phyloP scores from a whole-genome alignment of 331 rosid genomes.

The Saraca asoca region DNA sequence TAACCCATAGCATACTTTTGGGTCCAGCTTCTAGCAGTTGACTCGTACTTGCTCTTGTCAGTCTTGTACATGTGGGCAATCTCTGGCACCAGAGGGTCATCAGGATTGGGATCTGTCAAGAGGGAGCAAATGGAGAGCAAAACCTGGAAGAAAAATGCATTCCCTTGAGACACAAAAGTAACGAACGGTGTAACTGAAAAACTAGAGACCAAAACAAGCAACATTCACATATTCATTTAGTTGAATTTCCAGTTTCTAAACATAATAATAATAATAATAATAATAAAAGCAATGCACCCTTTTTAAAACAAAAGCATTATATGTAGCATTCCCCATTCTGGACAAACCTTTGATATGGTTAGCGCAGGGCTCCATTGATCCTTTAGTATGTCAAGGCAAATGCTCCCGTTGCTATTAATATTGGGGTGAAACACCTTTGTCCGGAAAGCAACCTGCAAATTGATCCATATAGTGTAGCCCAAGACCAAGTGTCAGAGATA shows the following conservation, averaged over 20 bases:
- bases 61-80: slow-evolving; percentile 87
- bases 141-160: slow-evolving; percentile 42
- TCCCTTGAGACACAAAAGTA: background rate
- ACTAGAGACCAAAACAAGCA: background rate
- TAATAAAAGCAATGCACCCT: background rate
- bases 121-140: slow-evolving; percentile 71
- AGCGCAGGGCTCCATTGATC: slow-evolving; percentile 84
- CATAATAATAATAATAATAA: too few relatives aligned
- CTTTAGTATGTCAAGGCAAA: slow-evolving; percentile 77
- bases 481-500: background rate
- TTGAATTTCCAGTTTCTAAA: too few relatives aligned
- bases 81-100: slow-evolving; percentile 90
- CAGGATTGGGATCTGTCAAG: slow-evolving; percentile 79
- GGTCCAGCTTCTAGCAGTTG: slow-evolving; percentile 89
- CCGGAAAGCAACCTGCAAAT: slow-evolving; percentile 61
- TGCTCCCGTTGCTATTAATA: slow-evolving; percentile 73
- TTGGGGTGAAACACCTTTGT: slow-evolving; percentile 76
- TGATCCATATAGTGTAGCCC: background rate
- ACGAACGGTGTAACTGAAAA: background rate
- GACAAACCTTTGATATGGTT: slow-evolving; percentile 63
- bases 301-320: background rate
- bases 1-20: slow-evolving; percentile 86
- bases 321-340: background rate
- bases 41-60: slow-evolving; percentile 74
- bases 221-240: background rate